phyloP scores from a whole-genome alignment of 306 rosid genomes.

The Pachyrhizus erosus region DNA sequence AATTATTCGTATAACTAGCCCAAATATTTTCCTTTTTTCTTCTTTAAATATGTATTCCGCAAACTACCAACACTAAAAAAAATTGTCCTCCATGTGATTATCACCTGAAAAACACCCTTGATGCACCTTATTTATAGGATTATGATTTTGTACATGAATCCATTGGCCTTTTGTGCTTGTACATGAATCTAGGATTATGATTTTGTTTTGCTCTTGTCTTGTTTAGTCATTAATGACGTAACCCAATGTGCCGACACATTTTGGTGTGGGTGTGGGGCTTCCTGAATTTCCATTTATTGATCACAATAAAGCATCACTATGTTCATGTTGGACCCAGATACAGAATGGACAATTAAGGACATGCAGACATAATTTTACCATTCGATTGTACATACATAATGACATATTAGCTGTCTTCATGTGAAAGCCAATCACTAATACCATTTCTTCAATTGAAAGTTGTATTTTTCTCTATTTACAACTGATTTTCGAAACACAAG shows the following conservation, averaged over 20 bases:
- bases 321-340: neutral
- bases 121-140: neutral
- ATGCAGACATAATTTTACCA: neutral
- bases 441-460: no score
- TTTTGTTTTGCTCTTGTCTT: neutral
- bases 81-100: neutral
- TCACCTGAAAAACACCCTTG: neutral
- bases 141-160: neutral
- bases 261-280: neutral
- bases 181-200: neutral
- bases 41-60: neutral
- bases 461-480: neutral
- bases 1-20: neutral
- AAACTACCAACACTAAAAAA: neutral
- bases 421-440: neutral
- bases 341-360: neutral
- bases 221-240: constrained; percentile 9
- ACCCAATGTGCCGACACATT: neutral
- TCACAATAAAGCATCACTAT: neutral
- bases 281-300: neutral
- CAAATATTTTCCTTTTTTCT: neutral
- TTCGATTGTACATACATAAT: neutral
- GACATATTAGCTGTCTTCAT: neutral
- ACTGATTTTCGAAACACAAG: no score
- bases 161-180: neutral